Percentiles rank a stretch among this genome's conserved stretches.
phyloP scores from a whole-genome alignment of 345 rosid species.

The Turnera subulata region DNA sequence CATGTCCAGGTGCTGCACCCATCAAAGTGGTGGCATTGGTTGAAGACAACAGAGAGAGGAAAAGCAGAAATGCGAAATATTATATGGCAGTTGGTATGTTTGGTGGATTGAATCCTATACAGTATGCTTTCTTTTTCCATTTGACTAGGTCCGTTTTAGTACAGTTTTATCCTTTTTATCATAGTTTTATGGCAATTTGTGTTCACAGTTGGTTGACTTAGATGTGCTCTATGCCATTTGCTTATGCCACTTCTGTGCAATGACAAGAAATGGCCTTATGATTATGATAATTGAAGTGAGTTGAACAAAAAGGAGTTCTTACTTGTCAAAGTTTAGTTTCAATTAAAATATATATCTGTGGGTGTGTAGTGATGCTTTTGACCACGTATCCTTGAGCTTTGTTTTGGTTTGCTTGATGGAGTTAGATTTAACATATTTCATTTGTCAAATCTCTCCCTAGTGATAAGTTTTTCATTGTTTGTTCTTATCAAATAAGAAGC shows the following conservation, averaged over 20 bases:
- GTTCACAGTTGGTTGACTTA: too few relatives aligned
- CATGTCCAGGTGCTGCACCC: slow-evolving; percentile 62
- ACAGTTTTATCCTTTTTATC: too few relatives aligned
- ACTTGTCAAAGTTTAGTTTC: not conserved
- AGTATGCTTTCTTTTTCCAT: slow-evolving; percentile 7
- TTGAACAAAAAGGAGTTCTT: not conserved
- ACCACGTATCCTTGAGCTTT: too few relatives aligned
- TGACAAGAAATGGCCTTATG: not conserved
- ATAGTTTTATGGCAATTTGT: too few relatives aligned
- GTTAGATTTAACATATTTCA: too few relatives aligned
- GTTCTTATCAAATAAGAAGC: too few relatives aligned
- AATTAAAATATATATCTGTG: too few relatives aligned
- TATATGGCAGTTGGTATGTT: slow-evolving; percentile 76
- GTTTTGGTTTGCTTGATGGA: too few relatives aligned
- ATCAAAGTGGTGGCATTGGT: slow-evolving; percentile 96
- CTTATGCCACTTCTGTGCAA: not conserved
- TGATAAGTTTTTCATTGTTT: too few relatives aligned
- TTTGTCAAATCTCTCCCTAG: too few relatives aligned
- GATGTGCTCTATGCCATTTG: not conserved
- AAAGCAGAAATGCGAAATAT: slow-evolving; percentile 81
- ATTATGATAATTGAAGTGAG: not conserved
- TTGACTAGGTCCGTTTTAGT: too few relatives aligned
- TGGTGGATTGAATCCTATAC: slow-evolving; percentile 4
- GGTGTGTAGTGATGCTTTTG: too few relatives aligned
- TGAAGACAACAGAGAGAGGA: slow-evolving; percentile 82